These are phyloP conservation scores for Boletus tylopilopsis DNA, from an alignment of 768 basidiomycete species.

Conservation along the genomic window DNA sequence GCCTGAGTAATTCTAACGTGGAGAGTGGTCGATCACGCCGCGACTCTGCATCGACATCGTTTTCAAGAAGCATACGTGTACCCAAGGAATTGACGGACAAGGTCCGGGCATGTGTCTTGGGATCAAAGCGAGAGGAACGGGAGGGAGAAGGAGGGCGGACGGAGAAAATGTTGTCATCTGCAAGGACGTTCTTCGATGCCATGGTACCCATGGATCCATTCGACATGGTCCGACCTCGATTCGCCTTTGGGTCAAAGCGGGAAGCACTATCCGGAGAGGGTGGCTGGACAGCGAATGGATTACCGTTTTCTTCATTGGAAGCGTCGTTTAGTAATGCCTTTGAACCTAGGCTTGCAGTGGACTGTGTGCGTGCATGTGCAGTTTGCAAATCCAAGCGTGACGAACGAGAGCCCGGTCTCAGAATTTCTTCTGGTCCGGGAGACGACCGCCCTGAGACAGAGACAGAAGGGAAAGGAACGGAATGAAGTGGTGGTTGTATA, in stretches of 20 bases:
- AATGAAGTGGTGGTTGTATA: conserved; percentile 38
- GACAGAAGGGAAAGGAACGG: conserved; percentile 63
- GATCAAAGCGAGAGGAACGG: conserved; percentile 73
- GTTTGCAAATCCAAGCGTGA: conserved; percentile 32
- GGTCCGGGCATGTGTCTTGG: conserved; percentile 66
- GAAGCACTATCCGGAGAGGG: conserved; percentile 39
- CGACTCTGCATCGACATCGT: conserved; percentile 38
- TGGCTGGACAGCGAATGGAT: conserved; percentile 34
- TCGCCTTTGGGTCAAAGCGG: conserved; percentile 42
- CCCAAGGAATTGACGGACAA: conserved; percentile 64
- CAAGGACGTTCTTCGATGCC: conserved; percentile 31
- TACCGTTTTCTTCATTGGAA: conserved; percentile 31
- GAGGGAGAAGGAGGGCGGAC: conserved; percentile 59
- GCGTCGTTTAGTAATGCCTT: conserved; percentile 39
- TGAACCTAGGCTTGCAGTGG: conserved; percentile 50
- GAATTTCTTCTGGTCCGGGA: conserved; percentile 38
- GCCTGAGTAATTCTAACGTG: conserved; percentile 75
- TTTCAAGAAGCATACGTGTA: conserved; percentile 58
- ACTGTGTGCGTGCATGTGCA: conserved; percentile 44
- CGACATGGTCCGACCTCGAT: conserved; percentile 38
- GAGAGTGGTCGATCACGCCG: conserved; percentile 60
- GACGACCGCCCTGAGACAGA: conserved; percentile 48
- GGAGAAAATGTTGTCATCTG: conserved; percentile 62
- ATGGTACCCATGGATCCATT: conserved; percentile 45
- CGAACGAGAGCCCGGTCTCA: conserved; percentile 33